Evolutionary conservation across 2,329 filamentous ascomycete species (phyloP).

Genomic region (Talaromyces sp.): DNA sequence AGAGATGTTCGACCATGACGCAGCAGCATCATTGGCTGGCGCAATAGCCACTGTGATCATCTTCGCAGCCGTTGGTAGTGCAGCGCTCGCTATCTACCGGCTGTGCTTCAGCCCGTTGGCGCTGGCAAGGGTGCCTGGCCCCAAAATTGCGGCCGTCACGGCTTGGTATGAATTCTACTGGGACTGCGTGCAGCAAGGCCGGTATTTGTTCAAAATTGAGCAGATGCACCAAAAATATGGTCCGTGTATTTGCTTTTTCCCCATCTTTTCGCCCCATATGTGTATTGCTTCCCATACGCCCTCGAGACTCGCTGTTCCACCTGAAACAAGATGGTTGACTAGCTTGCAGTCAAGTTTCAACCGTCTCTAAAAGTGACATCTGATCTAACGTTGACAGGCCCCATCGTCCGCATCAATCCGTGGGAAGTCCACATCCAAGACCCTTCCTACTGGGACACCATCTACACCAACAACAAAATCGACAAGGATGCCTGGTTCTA

Average conservation of each 20-base stretch:
- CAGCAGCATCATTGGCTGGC: not conserved
- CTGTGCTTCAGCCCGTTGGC: constrained; percentile 27
- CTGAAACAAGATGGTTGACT: not conserved
- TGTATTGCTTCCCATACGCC: too few species aligned
- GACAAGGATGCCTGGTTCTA: constrained; percentile 20
- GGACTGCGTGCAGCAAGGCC: constrained; percentile 25
- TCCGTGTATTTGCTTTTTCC: constrained; percentile 15
- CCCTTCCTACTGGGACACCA: constrained; percentile 32
- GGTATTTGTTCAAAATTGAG: constrained; percentile 26
- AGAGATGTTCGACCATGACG: not conserved
- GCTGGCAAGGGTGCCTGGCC: constrained; percentile 28
- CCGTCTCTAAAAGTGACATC: not conserved
- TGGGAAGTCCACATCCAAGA: constrained; percentile 38
- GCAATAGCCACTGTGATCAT: not conserved
- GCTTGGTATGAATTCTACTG: constrained; percentile 31
- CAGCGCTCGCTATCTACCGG: constrained; percentile 23
- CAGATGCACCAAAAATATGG: constrained; percentile 30
- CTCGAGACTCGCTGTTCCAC: too few species aligned
- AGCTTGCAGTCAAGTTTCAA: not conserved
- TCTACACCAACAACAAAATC: constrained; percentile 26
- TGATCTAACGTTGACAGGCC: constrained; percentile 24
- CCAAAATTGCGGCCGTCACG: constrained; percentile 24
- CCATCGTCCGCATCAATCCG: constrained; percentile 37
- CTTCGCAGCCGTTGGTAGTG: not conserved
- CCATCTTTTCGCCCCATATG: not conserved